Conservation (phyloP, 345 rosid genomes). For the Litchi chinensis region DNA sequence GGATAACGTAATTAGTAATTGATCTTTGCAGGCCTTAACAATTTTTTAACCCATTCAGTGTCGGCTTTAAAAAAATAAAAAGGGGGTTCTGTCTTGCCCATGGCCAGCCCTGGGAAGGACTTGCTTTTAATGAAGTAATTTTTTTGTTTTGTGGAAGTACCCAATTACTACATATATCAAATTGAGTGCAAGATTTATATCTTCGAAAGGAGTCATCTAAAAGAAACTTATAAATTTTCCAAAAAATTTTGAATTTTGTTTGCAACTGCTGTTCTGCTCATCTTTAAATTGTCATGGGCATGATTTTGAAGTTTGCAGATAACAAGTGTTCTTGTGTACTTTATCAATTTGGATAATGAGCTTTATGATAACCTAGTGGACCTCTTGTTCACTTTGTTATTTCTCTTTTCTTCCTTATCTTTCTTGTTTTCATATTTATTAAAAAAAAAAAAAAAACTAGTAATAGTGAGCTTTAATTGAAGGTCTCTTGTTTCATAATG, state of each 20-base stretch:
- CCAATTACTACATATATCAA: no score
- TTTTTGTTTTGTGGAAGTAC: no score
- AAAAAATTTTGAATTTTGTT: neutral
- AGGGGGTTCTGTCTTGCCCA: no score
- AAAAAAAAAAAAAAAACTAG: no score
- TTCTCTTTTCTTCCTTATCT: neutral
- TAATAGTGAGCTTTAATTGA: neutral
- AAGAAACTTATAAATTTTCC: neutral
- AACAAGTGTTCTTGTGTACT: neutral
- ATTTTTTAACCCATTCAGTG: no score
- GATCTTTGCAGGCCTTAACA: no score
- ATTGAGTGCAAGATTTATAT: neutral
- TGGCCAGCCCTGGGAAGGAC: no score
- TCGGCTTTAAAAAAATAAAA: no score
- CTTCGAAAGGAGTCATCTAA: neutral
- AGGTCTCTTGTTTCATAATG: neutral
- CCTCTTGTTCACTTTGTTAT: neutral
- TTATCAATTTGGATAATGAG: neutral
- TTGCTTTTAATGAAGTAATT: no score
- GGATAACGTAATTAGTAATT: no score
- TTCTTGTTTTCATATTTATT: neutral
- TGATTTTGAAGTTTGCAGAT: neutral
- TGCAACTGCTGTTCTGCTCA: neutral
- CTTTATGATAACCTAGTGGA: neutral
- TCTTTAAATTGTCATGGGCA: neutral